phyloP scores from a whole-genome alignment of 2,329 filamentous ascomycete genomes.

The Fusarium udum region DNA sequence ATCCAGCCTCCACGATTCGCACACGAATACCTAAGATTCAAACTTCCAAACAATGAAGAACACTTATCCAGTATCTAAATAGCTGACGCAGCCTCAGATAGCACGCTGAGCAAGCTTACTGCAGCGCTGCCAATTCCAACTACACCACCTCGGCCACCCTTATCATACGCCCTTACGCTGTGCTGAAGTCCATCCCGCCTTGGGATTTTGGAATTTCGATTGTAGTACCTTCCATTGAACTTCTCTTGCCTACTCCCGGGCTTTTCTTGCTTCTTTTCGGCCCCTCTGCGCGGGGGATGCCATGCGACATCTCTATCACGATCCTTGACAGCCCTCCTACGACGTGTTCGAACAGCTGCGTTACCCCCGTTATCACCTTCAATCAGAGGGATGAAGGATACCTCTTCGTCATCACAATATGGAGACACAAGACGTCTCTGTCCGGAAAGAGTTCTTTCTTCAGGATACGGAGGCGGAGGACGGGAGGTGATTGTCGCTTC shows the following conservation, averaged over 20 bases:
- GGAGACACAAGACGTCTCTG: fast-evolving
- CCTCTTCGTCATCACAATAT: neutral
- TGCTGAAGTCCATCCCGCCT: neutral
- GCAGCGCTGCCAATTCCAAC: neutral
- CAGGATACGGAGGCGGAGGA: neutral
- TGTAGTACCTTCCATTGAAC: too few species aligned
- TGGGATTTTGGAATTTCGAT: too few species aligned
- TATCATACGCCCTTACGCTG: fast-evolving
- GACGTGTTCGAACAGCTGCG: too few species aligned
- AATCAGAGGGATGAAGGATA: neutral
- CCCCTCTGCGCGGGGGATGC: fast-evolving
- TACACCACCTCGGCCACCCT: neutral
- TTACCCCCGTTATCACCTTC: too few species aligned
- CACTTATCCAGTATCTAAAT: fast-evolving
- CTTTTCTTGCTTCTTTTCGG: neutral
- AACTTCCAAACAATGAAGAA: neutral
- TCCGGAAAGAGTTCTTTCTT: neutral
- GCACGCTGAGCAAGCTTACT: neutral
- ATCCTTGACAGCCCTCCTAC: neutral
- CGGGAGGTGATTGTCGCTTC: neutral
- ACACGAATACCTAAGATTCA: neutral
- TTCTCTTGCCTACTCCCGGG: neutral
- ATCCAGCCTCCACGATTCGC: too few species aligned
- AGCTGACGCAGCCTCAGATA: neutral
- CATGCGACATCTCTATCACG: neutral